Evolutionary conservation across 108 stramenopile species (phyloP).

Genomic region (Cyclotella choctawhatcheeana): DNA sequence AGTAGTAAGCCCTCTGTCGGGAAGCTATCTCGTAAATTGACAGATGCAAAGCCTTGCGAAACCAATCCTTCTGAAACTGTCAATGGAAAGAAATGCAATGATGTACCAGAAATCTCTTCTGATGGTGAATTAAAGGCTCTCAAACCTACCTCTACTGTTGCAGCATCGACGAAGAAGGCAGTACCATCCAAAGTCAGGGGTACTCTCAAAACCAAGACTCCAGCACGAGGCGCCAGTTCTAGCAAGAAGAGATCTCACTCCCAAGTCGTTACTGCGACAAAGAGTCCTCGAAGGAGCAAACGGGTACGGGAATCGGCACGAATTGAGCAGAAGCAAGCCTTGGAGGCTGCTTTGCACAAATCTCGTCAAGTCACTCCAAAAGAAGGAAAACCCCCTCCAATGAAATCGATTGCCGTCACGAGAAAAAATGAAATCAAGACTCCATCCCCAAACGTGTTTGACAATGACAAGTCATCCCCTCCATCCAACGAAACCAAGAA

Average conservation of each 20-base stretch:
- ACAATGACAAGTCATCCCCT: background rate
- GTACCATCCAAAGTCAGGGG: background rate
- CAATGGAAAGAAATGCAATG: background rate
- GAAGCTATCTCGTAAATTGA: background rate
- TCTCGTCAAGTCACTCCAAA: slow-evolving; percentile 3
- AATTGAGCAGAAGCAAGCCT: background rate
- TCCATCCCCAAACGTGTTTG: background rate
- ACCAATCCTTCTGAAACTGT: background rate
- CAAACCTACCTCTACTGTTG: background rate
- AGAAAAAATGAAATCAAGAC: background rate
- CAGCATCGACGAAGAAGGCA: background rate
- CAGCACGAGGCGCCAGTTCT: background rate
- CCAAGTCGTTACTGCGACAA: background rate
- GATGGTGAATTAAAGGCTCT: no score
- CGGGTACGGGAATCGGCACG: background rate
- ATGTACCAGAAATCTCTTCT: background rate
- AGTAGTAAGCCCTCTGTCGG: background rate
- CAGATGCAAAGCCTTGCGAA: background rate
- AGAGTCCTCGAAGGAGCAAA: slow-evolving; percentile 5
- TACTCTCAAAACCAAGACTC: background rate
- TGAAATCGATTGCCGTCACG: background rate
- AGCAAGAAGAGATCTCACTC: slow-evolving; percentile 1
- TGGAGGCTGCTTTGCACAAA: background rate
- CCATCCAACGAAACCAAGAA: background rate
- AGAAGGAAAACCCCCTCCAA: background rate